Evolutionary conservation across 1,284 basidiomycete genomes (phyloP), one percentile per base, ranked within the genome.

Genomic region (Stereum hirsutum): DNA sequence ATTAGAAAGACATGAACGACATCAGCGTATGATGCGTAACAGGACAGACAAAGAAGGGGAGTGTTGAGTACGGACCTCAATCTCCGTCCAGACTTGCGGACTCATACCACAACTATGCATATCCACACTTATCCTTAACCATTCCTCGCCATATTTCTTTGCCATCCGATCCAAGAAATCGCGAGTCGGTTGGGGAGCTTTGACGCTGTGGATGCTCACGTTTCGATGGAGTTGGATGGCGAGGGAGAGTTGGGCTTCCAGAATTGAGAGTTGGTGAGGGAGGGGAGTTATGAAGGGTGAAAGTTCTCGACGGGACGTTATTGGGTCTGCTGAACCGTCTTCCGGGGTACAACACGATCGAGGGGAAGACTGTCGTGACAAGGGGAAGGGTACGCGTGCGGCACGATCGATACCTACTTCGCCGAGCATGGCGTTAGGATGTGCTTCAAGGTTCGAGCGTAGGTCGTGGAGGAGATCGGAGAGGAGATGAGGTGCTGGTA

Each of bases 361-460:
- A 20, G 41, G 28, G 24, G 23, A 39, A 17, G 19, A 28, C 15
- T 26, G 60, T 14, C 63, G 61, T 19, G 62, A 62, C 28, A 64
- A 69, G 42, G 77, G 62, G 46, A 72, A 69, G 0, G 87, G 80
- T 14, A 92, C 67, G 26, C 81, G 76, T 49, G 82, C 84, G 7
- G 68, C 67, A 32, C 81, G 76, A 59, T 92, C 89, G 36, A 92
- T 59, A 3, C 89, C 89, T 6, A 92, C 81, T 65, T 92, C 89
- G 33, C 89, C 89, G 4, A 92, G 63, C 74, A 91, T 81, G 15
- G 86, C 80, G 21, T 62, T 56, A 0, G 85, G 78, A 53, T 81
- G 78, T 1, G 57, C 57, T n/a, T 53, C 46, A 10, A 92, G 66
- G 54, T 79, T 71, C 19, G 51, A 50, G 43, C 77, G 74, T 30